Evolutionary conservation across 352 stramenopile species (phyloP).

Genomic region (Thalassiosira livingstoniorum): DNA sequence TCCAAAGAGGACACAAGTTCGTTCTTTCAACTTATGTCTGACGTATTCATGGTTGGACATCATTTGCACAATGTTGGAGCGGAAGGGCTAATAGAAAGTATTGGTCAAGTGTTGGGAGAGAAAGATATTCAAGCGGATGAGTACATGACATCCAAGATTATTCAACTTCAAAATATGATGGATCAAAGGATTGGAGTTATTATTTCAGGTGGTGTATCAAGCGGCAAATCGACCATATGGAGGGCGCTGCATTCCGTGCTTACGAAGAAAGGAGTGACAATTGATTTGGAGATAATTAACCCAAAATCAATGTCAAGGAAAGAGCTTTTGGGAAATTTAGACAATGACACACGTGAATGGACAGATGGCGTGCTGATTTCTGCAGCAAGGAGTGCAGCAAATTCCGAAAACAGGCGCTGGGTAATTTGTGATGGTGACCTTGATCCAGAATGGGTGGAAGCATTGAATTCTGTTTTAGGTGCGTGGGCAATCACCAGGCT

Average conservation of each 20-base stretch:
- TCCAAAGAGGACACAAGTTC: not conserved
- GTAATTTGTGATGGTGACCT: slow-evolving; percentile 96
- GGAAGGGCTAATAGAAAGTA: not conserved
- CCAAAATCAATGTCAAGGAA: slow-evolving; percentile 93
- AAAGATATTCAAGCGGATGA: not conserved
- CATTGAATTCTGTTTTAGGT: slow-evolving; percentile 94
- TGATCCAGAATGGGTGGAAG: slow-evolving; percentile 96
- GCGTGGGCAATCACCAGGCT: too few species aligned
- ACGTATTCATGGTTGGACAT: not conserved
- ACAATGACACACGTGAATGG: slow-evolving; percentile 95
- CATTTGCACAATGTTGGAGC: too few species aligned
- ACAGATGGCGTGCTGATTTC: slow-evolving; percentile 90
- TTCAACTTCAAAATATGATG: slow-evolving; percentile 97
- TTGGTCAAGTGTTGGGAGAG: not conserved
- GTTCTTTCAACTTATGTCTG: not conserved
- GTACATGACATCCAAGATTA: slow-evolving; percentile 86
- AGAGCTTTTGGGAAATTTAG: slow-evolving; percentile 95
- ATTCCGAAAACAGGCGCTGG: slow-evolving; percentile 90
- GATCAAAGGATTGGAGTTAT: slow-evolving; percentile 95
- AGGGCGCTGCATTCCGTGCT: slow-evolving; percentile 89
- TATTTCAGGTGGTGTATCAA: slow-evolving; percentile 94
- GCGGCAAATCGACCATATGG: slow-evolving; percentile 92
- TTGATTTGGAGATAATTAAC: slow-evolving; percentile 94
- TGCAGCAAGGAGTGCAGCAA: slow-evolving; percentile 91
- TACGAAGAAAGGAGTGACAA: slow-evolving; percentile 88